Base-by-base conservation (phyloP, 2,329 filamentous ascomycete genomes). In the Trichoderma polysporum region DNA sequence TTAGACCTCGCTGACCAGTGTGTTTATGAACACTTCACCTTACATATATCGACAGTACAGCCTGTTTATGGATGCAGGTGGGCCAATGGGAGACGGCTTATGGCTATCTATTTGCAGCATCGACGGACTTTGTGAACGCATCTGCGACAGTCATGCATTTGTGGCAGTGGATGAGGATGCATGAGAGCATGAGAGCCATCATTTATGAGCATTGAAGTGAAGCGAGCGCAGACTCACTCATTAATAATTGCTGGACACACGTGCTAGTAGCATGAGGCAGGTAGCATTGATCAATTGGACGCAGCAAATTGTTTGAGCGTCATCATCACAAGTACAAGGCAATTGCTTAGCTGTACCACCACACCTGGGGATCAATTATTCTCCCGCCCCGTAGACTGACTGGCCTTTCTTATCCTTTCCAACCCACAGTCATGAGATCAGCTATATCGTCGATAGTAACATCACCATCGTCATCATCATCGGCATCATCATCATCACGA, bases 11-110 rank as follows among this genome's bases (percentile, higher is more conserved):
- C 61, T 64, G 50, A 33, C 61, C 64, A 61, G 64, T 66, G 47
- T 66, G 54, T 66, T 66, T 61, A 62, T 66, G 62, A 66, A 58
- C 62, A 66, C 62, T 66, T 58, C 62, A 64, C 50, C 61, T 56
- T 35, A 56, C 61, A 56, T 63, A 19, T 54, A 13, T 29, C 56
- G n/a, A 22, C 56, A 41, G 56, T 29, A 25, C 17, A 25, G 22
- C 10, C 54, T 41, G 54, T 45, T 15, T 25, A 27, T 39, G 22
- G 45, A 47, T 22, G 49, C 47, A 53, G n/a, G 7, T 22, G 33
- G n/a, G 47, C 59, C 59, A 62, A 62, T 62, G 58, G 19, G 39
- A 45, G 39, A 4, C n/a, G 15, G n/a, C 7, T n/a, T 19, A 19
- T 19, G 39, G 39, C 39, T 45, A n/a, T 19, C 3, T 45, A 4